Evolutionary conservation across 345 rosid species (phyloP), one percentile per base, ranked within the genome.

Genomic region (Ailanthus altissimus): DNA sequence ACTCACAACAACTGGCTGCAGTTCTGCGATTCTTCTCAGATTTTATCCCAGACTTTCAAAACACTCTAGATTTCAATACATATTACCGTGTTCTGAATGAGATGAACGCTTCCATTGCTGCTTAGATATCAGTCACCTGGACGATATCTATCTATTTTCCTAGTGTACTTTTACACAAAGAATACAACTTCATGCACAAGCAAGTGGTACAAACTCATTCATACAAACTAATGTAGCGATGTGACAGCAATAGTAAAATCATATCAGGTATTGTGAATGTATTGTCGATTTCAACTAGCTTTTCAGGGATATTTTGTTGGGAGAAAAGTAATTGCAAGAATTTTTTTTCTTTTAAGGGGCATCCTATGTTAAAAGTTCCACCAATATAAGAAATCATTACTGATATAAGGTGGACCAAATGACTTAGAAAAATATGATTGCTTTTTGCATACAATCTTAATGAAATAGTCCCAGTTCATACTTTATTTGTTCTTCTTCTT

Each of bases 11-110:
- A 70, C 86, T 97, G 74, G 97, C 99, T 58, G 96, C 98, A 2
- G 96, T 94, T 51, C 83, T 97, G 75, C 89, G 99, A 81, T 95
- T 97, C 83, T 94, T 94, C 81, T 82, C 90, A 5, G 98, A 97
- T 78, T 81, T 91, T 74, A 81, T 81, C 74, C 97, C 97, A 7
- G 93, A 92, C 71, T 94, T 96, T 68, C 85, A 75, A 72, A 88
- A 79, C 81, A 89, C 94, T 61, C 14, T 88, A 0, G 98, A 94
- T 68, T 86, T 90, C 78, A 83, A 71, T 69, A 80, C 86, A 0
- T 97, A 87, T 78, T 81, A 75, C 81, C 85, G 82, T 46, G 81
- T 94, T 79, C 89, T 97, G 42, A 85, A 73, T 53, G 98, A 97
- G 83, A 93, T 91, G 88, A 88, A 77, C 81, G 53, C 88, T 53